A percentile compares a stretch with the other conserved stretches of the same genome.
phyloP scores from a whole-genome alignment of 1,284 basidiomycete genomes.

The Coniophora puteana region DNA sequence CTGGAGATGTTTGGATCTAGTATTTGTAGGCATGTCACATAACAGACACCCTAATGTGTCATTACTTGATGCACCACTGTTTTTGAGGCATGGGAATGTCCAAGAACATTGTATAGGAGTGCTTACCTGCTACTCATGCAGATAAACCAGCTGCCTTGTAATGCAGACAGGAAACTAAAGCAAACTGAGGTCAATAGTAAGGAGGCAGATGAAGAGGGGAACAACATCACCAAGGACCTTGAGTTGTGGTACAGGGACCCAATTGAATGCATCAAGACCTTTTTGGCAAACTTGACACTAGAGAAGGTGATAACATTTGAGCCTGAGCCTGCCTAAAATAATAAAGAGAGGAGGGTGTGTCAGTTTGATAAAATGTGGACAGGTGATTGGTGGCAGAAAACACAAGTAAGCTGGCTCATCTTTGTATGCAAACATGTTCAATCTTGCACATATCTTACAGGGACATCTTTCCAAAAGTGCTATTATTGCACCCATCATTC shows the following conservation, averaged over 20 bases:
- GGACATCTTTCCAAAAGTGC: conserved; percentile 24
- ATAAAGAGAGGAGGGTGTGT: conserved; percentile 1
- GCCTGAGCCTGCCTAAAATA: conserved; percentile 16
- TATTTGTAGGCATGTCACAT: too few species aligned
- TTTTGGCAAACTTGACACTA: conserved; percentile 24
- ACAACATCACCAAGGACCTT: conserved; percentile 14
- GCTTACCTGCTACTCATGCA: too few species aligned
- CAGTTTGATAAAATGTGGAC: conserved; percentile 25
- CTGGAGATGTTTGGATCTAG: too few species aligned
- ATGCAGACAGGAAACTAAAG: too few species aligned
- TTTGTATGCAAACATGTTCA: background rate
- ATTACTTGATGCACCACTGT: too few species aligned
- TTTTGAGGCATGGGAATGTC: too few species aligned
- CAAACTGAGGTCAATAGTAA: too few species aligned
- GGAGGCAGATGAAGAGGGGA: background rate
- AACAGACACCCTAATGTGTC: too few species aligned
- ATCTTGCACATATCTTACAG: conserved; percentile 9
- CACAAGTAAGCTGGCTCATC: conserved; percentile 22
- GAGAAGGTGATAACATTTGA: conserved; percentile 12
- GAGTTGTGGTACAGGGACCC: conserved; percentile 27
- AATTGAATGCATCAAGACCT: conserved; percentile 25
- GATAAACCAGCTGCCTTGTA: too few species aligned
- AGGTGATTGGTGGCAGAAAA: conserved; percentile 28
- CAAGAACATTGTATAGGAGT: too few species aligned
- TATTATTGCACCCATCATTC: conserved; percentile 32